phyloP scores from a whole-genome alignment of 2,329 filamentous ascomycete species.

The Botrytis aclada region DNA sequence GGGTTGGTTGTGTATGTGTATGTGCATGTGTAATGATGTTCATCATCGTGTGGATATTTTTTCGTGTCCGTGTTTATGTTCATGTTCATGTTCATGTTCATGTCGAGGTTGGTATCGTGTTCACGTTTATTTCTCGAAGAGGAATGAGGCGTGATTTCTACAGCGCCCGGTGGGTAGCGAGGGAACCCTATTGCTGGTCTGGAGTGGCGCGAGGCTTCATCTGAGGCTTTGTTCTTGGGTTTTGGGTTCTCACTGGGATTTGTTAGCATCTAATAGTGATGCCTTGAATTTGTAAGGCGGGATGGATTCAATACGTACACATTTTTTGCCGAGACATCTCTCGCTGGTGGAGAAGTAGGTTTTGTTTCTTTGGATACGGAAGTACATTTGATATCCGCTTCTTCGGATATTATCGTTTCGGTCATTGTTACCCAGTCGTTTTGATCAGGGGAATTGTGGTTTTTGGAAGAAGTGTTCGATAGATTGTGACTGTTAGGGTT shows the following conservation, averaged over 20 bases:
- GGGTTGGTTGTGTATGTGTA: background rate
- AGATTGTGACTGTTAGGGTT: background rate
- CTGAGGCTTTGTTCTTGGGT: background rate
- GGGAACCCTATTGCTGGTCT: too few species aligned
- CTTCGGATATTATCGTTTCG: background rate
- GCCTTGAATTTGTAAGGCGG: background rate
- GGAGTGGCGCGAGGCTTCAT: background rate
- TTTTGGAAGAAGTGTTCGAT: background rate
- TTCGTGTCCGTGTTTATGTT: too few species aligned
- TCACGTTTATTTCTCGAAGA: accelerated
- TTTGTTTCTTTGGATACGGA: background rate
- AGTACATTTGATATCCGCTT: background rate
- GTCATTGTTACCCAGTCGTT: background rate
- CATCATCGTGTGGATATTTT: too few species aligned
- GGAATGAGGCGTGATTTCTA: background rate
- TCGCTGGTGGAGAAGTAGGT: background rate
- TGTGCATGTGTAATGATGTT: background rate
- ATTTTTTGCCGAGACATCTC: background rate
- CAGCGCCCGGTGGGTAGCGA: background rate
- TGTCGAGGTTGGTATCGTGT: background rate
- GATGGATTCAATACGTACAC: background rate
- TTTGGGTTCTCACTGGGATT: background rate
- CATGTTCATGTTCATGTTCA: background rate
- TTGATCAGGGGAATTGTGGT: background rate
- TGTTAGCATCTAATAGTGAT: background rate